phyloP scores from a whole-genome alignment of 1,284 basidiomycete genomes.

The Microbotryum silenes-acaulis region DNA sequence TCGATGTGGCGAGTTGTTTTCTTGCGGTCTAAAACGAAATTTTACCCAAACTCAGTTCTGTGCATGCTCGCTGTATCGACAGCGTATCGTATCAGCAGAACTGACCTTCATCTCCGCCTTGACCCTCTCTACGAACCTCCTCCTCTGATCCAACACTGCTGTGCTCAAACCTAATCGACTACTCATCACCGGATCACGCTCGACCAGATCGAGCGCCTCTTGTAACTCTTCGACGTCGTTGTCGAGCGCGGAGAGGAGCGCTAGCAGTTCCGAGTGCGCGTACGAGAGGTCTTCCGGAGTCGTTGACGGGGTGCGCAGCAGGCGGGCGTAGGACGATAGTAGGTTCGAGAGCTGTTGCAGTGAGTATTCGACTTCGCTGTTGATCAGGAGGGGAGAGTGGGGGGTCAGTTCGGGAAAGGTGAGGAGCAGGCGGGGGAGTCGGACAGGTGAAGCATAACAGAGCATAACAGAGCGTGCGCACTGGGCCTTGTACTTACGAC shows the following conservation, averaged over 20 bases:
- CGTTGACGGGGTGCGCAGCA: neutral
- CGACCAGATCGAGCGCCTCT: constrained; percentile 67
- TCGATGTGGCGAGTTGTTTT: too few species aligned
- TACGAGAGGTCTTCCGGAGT: constrained; percentile 4
- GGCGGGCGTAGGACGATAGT: constrained; percentile 2
- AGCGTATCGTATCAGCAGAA: too few species aligned
- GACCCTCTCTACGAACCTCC: constrained; percentile 65
- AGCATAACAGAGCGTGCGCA: too few species aligned
- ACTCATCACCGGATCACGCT: constrained; percentile 65
- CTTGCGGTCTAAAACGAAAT: constrained; percentile 1
- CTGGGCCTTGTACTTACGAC: constrained; percentile 2
- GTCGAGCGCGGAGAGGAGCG: constrained; percentile 64
- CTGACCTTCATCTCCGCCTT: constrained; percentile 68
- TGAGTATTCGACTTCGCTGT: constrained; percentile 22
- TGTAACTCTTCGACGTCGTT: constrained; percentile 80
- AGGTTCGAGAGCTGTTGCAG: constrained; percentile 6
- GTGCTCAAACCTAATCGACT: constrained; percentile 73
- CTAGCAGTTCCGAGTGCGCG: constrained; percentile 52
- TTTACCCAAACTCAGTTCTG: too few species aligned
- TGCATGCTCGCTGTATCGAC: too few species aligned
- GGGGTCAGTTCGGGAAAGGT: too few species aligned
- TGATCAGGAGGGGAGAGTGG: neutral
- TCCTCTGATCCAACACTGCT: constrained; percentile 60
- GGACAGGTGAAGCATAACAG: neutral
- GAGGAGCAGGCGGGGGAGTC: neutral